Evolutionary conservation across 176 grass and related monocot species (phyloP).

Genomic region (Phoenix dactylifera): DNA sequence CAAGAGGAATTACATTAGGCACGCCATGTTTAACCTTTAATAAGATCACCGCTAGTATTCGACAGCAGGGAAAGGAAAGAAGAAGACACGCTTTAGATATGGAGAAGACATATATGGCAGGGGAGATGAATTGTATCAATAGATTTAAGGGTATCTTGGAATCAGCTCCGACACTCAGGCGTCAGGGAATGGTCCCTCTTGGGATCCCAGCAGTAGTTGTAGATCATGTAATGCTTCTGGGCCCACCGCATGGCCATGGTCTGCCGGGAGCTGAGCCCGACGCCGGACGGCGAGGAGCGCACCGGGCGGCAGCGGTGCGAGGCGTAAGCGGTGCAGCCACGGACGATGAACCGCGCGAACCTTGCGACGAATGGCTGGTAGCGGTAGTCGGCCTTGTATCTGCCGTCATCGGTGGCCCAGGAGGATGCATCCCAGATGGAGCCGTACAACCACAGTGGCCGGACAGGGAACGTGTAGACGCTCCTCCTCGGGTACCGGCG

Average conservation of each 20-base stretch:
- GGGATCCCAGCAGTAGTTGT: slow-evolving; percentile 10
- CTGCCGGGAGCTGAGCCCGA: slow-evolving; percentile 2
- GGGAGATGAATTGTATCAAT: too few species aligned
- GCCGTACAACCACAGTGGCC: slow-evolving; percentile 15
- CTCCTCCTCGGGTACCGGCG: slow-evolving; percentile 3
- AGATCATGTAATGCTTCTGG: slow-evolving; percentile 7
- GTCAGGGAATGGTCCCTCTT: slow-evolving; percentile 11
- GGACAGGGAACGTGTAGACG: not conserved
- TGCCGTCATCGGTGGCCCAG: slow-evolving; percentile 16
- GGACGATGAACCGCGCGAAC: slow-evolving; percentile 6
- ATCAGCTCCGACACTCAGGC: not conserved
- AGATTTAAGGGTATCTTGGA: too few species aligned
- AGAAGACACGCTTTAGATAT: too few species aligned
- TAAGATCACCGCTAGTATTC: too few species aligned
- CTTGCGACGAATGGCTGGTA: slow-evolving; percentile 11
- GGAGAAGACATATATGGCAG: too few species aligned
- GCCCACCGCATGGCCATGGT: slow-evolving; percentile 8
- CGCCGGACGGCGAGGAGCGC: not conserved
- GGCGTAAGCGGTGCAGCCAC: not conserved
- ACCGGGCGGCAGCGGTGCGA: slow-evolving; percentile 1
- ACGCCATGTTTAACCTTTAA: too few species aligned
- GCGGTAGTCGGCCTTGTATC: slow-evolving; percentile 15
- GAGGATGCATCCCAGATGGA: slow-evolving; percentile 13
- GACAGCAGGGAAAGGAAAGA: too few species aligned
- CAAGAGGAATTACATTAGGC: too few species aligned